Conservation (phyloP, 1,139 yeast genomes). For the Magnusiomyces fungicola region DNA sequence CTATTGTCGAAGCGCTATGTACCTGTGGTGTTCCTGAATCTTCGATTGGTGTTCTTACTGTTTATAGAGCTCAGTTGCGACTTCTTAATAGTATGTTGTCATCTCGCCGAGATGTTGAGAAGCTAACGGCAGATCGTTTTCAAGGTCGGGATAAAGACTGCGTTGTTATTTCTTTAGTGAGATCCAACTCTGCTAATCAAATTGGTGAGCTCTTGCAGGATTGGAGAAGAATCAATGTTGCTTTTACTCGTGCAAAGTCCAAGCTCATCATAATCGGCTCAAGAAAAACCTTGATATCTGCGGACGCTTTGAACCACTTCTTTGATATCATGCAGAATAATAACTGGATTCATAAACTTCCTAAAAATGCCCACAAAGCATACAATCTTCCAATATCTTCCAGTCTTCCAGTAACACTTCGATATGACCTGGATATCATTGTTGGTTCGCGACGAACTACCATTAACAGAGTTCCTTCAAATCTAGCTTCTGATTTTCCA, state of each 20-base stretch:
- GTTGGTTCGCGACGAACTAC: too few relatives aligned
- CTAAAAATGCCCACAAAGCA: conserved; percentile 37
- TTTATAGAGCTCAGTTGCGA: conserved; percentile 74
- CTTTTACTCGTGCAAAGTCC: conserved; percentile 82
- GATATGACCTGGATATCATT: too few relatives aligned
- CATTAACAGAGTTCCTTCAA: too few relatives aligned
- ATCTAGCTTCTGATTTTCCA: neutral
- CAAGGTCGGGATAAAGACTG: conserved; percentile 96
- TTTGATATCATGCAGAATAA: conserved; percentile 50
- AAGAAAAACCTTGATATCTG: conserved; percentile 48
- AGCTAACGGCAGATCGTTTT: conserved; percentile 88
- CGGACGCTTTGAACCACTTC: conserved; percentile 53
- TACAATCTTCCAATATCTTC: conserved; percentile 27
- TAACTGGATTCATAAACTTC: conserved; percentile 59
- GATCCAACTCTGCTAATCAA: conserved; percentile 60
- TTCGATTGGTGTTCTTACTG: conserved; percentile 79
- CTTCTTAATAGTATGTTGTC: conserved; percentile 43
- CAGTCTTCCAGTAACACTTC: too few relatives aligned
- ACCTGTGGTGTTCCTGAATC: conserved; percentile 52
- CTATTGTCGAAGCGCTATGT: conserved; percentile 53
- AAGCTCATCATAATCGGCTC: conserved; percentile 74
- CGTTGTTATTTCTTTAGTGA: conserved; percentile 75
- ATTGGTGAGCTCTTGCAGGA: conserved; percentile 79
- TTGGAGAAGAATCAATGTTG: conserved; percentile 90
- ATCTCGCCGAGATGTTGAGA: conserved; percentile 26